Evolutionary conservation across 495 filamentous ascomycete species (phyloP), one percentile per base, ranked within the genome.

Genomic region (Cercophora sp.): DNA sequence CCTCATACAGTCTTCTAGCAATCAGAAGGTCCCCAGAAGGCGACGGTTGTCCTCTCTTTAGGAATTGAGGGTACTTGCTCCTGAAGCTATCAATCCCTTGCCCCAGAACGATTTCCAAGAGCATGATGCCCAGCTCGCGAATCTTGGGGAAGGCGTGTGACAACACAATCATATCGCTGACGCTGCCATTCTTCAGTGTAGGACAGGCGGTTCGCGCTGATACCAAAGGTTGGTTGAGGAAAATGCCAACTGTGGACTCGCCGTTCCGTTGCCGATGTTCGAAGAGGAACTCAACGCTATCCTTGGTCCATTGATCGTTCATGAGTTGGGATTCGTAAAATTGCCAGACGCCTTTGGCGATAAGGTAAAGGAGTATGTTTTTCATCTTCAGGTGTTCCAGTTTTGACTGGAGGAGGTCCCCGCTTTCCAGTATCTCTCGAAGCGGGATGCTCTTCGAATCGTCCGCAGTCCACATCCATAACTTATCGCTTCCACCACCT

Each of bases 281-380:
- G 42, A 60, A 60, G 51, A 63, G 57, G 37, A 63, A 63, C 36
- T 61, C 54, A 16, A 63, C 47, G 3, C 16, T 57, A 22, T 60
- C 49, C 29, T 60, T 63, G 8, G 52, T 57, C 60, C 60, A 63
- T 31, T 44, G 45, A 3, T 32, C n/a, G 8, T 20, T 9, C 57
- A 63, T 60, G 58, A 59, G 56, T 5, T 60, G 48, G 6, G 60
- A 60, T 15, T 63, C 44, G 46, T 60, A 60, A 45, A 63, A 63
- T 41, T 63, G 57, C 60, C 57, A 63, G 10, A 63, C 57, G 3
- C 41, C 49, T 22, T 57, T 57, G 6, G 57, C 57, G 1, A 63
- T 26, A 8, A 60, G 44, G 26, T 62, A 62, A 15, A 44, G 55
- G 10, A 62, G 36, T 1, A 56, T 41, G 6, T 52, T 19, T 29